Percentiles rank a stretch among this genome's conserved stretches.
phyloP scores from a whole-genome alignment of 2,329 filamentous ascomycete species.

The Thelonectria discophora region DNA sequence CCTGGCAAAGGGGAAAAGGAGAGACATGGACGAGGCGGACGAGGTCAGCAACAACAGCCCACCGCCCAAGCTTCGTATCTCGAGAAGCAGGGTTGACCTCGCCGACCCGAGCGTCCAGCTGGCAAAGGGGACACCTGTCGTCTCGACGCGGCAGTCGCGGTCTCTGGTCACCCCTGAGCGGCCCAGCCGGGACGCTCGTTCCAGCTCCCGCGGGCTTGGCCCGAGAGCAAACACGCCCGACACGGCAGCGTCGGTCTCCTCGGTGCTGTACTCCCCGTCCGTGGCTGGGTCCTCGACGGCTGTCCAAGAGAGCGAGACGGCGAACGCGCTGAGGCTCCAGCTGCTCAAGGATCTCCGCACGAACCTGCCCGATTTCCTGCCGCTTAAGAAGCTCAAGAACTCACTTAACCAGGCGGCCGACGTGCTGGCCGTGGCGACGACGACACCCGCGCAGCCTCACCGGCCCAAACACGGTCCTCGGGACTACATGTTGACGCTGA shows the following conservation, averaged over 20 bases:
- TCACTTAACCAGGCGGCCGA: constrained; percentile 60
- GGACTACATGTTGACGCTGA: constrained; percentile 68
- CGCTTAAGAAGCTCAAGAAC: constrained; percentile 61
- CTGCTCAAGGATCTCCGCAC: constrained; percentile 57
- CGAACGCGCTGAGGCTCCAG: constrained; percentile 54
- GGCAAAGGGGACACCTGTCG: constrained; percentile 35
- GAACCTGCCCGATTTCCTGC: constrained; percentile 62
- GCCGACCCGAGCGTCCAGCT: constrained; percentile 40
- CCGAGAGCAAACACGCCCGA: constrained; percentile 36
- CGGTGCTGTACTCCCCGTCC: constrained; percentile 42
- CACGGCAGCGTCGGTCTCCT: constrained; percentile 28
- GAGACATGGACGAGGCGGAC: constrained; percentile 22
- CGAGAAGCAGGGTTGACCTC: constrained; percentile 40
- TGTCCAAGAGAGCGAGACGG: constrained; percentile 40
- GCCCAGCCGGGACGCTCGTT: constrained; percentile 36
- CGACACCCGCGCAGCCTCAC: constrained; percentile 58
- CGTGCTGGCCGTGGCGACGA: constrained; percentile 63
- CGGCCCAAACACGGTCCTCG: constrained; percentile 66
- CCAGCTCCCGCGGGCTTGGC: constrained; percentile 33
- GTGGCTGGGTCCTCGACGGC: constrained; percentile 36
- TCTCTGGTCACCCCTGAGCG: constrained; percentile 36
- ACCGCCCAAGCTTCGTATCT: constrained; percentile 38
- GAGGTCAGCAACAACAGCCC: constrained; percentile 35
- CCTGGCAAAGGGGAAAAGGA: constrained; percentile 34
- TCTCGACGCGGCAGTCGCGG: constrained; percentile 36